phyloP scores from a whole-genome alignment of 2,329 filamentous ascomycete species.

The Penicillium sp. region DNA sequence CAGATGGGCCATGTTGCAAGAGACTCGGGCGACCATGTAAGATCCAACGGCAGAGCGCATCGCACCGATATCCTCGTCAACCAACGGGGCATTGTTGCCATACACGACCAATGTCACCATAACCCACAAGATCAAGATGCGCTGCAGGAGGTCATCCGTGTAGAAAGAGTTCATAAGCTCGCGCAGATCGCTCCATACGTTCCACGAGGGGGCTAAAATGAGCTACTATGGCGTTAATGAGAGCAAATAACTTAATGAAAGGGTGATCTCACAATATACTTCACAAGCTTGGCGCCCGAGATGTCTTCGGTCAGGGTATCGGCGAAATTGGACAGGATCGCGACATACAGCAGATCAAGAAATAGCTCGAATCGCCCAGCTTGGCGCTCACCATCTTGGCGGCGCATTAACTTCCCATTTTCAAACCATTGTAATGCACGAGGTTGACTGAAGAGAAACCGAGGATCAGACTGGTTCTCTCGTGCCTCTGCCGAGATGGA shows the following conservation, averaged over 20 bases:
- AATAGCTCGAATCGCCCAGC: slow-evolving; percentile 53
- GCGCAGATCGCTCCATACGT: slow-evolving; percentile 53
- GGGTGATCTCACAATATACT: slow-evolving; percentile 42
- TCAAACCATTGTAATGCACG: slow-evolving; percentile 51
- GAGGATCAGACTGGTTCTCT: slow-evolving; percentile 16
- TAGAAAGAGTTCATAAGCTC: slow-evolving; percentile 57
- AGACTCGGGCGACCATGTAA: slow-evolving; percentile 49
- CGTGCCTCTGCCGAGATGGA: neutral
- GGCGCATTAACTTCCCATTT: slow-evolving; percentile 44
- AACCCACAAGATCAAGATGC: slow-evolving; percentile 52
- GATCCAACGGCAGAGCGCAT: slow-evolving; percentile 50
- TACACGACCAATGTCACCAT: slow-evolving; percentile 54
- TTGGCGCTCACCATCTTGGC: slow-evolving; percentile 47
- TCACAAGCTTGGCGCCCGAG: slow-evolving; percentile 46
- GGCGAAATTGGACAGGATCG: slow-evolving; percentile 54
- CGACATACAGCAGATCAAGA: slow-evolving; percentile 53
- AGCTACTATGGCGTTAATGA: slow-evolving; percentile 26
- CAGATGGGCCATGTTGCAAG: slow-evolving; percentile 40
- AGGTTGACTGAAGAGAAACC: slow-evolving; percentile 33
- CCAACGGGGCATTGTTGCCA: slow-evolving; percentile 49
- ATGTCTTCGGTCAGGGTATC: slow-evolving; percentile 51
- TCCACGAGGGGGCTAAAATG: slow-evolving; percentile 52
- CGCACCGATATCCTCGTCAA: slow-evolving; percentile 47
- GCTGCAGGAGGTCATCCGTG: slow-evolving; percentile 52
- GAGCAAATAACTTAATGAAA: neutral